Conservation (phyloP, 2,329 filamentous ascomycete genomes). For the Penicillium thymicola region DNA sequence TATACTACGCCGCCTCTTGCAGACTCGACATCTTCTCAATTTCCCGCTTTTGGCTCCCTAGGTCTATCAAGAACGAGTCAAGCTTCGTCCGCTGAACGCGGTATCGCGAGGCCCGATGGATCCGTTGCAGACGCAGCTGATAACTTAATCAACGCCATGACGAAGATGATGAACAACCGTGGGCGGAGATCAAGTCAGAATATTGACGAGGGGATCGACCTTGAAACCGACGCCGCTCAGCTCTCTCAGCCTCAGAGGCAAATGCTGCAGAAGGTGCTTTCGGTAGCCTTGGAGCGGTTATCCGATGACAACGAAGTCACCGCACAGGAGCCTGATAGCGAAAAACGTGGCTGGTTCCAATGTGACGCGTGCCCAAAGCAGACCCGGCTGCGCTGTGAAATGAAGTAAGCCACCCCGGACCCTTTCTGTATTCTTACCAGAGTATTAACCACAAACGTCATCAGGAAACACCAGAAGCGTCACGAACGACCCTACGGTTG, state of each 20-base stretch:
- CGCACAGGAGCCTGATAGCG: conserved; percentile 3
- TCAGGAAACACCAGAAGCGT: conserved; percentile 78
- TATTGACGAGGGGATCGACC: conserved; percentile 21
- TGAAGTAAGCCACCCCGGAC: conserved; percentile 31
- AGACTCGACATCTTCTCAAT: conserved; percentile 1
- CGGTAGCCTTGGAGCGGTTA: conserved; percentile 28
- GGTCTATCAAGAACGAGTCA: neutral
- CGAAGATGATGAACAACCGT: conserved; percentile 31
- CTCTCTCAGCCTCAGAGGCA: conserved; percentile 31
- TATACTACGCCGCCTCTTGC: neutral
- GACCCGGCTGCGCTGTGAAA: conserved; percentile 34
- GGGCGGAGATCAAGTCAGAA: conserved; percentile 22
- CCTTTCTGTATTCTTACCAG: neutral
- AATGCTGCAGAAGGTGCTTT: conserved; percentile 33
- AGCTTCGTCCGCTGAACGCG: neutral
- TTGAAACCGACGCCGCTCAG: conserved; percentile 18
- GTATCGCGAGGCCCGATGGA: conserved; percentile 17
- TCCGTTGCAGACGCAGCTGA: conserved; percentile 30
- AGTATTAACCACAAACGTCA: neutral
- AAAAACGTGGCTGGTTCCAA: conserved; percentile 29
- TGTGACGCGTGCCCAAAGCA: conserved; percentile 32
- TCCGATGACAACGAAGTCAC: conserved; percentile 13
- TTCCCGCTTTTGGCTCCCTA: neutral
- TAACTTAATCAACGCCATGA: conserved; percentile 35
- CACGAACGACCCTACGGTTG: conserved; percentile 80